phyloP scores from a whole-genome alignment of 1,284 basidiomycete species.

The Lentinula novae-zelandiae region DNA sequence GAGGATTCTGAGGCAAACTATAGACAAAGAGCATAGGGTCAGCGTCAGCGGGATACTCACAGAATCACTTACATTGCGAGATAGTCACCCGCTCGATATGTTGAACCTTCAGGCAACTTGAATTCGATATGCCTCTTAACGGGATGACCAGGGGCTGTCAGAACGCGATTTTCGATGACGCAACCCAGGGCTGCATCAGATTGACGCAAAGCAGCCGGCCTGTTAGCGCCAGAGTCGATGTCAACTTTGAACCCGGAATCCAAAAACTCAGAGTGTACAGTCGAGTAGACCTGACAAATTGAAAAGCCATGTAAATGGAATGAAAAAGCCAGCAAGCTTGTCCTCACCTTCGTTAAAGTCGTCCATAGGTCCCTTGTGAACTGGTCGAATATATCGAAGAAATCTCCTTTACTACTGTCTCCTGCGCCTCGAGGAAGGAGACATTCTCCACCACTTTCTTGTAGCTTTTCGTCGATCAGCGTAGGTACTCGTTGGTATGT shows the following conservation, averaged over 20 bases:
- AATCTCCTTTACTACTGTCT: constrained; percentile 39
- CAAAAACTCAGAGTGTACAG: constrained; percentile 20
- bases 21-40: not conserved
- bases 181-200: constrained; percentile 35
- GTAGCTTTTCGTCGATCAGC: constrained; percentile 37
- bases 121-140: constrained; percentile 45
- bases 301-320: not conserved
- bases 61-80: constrained; percentile 36
- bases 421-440: constrained; percentile 37
- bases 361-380: constrained; percentile 42
- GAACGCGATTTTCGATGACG: constrained; percentile 35
- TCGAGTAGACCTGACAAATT: constrained; percentile 22
- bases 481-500: constrained; percentile 52
- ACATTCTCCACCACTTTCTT: constrained; percentile 36
- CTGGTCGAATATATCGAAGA: constrained; percentile 44
- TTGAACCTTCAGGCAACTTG: constrained; percentile 38
- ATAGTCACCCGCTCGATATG: constrained; percentile 45
- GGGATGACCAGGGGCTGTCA: constrained; percentile 35
- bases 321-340: not conserved
- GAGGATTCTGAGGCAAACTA: constrained; percentile 39
- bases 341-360: constrained; percentile 29
- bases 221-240: constrained; percentile 30
- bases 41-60: not conserved
- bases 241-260: constrained; percentile 27
- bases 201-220: constrained; percentile 36